Evolutionary conservation across 441 rosid genomes (phyloP).

Genomic region (Croton setiger): DNA sequence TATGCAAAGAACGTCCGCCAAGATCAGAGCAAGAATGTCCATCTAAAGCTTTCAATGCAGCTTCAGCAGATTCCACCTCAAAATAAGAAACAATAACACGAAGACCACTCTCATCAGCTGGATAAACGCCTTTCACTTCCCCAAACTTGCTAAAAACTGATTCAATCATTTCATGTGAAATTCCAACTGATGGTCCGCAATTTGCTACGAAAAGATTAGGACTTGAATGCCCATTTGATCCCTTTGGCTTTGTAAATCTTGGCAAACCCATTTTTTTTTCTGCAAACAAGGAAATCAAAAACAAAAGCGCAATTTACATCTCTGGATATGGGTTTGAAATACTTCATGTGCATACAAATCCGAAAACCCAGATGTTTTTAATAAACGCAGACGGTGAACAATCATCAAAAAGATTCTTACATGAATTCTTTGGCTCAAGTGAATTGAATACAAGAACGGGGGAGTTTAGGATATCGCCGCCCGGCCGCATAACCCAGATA

Average conservation of each 20-base stretch:
- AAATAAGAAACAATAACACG: slow-evolving; percentile 67
- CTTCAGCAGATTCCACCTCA: slow-evolving; percentile 47
- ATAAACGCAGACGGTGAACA: too few species aligned
- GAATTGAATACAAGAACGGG: too few species aligned
- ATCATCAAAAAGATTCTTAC: too few species aligned
- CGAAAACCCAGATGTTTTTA: too few species aligned
- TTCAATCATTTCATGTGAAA: slow-evolving; percentile 50
- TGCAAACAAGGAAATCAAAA: not conserved
- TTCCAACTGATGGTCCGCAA: slow-evolving; percentile 88
- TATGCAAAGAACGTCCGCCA: slow-evolving; percentile 64
- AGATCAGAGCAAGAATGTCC: slow-evolving; percentile 61
- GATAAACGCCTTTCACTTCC: slow-evolving; percentile 55
- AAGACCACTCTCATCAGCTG: slow-evolving; percentile 84
- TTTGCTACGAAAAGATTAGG: slow-evolving; percentile 79
- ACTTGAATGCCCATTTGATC: slow-evolving; percentile 30
- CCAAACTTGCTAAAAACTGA: slow-evolving; percentile 65
- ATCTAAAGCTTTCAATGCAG: slow-evolving; percentile 51
- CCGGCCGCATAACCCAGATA: too few species aligned
- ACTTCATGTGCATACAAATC: too few species aligned
- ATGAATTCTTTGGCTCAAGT: too few species aligned
- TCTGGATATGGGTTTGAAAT: too few species aligned
- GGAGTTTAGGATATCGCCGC: too few species aligned
- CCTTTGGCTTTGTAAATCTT: slow-evolving; percentile 59
- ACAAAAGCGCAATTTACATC: not conserved
- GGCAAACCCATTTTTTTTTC: slow-evolving; percentile 46